Conservation (phyloP, 768 basidiomycete species). For the Trametes sanguinea region DNA sequence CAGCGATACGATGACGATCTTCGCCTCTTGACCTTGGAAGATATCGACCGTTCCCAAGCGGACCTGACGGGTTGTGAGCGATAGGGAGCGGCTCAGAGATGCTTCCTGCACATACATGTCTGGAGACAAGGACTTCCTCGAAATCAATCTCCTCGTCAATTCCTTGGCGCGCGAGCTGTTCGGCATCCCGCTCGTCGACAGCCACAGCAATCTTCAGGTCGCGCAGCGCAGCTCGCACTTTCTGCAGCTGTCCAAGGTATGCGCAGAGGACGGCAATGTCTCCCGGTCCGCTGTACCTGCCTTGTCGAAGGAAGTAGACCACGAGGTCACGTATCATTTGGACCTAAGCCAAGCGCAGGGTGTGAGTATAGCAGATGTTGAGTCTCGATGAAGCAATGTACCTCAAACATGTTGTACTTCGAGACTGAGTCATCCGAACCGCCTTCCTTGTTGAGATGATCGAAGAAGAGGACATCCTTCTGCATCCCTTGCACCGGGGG, state of each 20-base stretch:
- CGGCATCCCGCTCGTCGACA: conserved; percentile 70
- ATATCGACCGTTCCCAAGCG: conserved; percentile 75
- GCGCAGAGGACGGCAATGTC: conserved; percentile 58
- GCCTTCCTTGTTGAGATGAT: conserved; percentile 62
- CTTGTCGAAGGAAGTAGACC: conserved; percentile 52
- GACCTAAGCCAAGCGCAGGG: conserved; percentile 28
- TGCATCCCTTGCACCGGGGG: conserved; percentile 61
- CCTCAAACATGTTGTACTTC: conserved; percentile 72
- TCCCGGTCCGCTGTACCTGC: conserved; percentile 46
- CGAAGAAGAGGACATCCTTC: conserved; percentile 68
- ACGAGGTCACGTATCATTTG: conserved; percentile 56
- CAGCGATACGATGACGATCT: conserved; percentile 73
- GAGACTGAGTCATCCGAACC: conserved; percentile 65
- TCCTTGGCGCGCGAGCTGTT: conserved; percentile 56
- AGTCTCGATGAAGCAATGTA: conserved; percentile 22
- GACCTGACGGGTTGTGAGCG: conserved; percentile 42
- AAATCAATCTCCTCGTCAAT: conserved; percentile 35
- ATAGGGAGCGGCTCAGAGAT: too few species aligned
- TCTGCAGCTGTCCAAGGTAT: conserved; percentile 52
- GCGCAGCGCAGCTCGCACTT: conserved; percentile 44
- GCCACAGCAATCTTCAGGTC: conserved; percentile 54
- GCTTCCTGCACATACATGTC: conserved; percentile 42
- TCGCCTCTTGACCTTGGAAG: conserved; percentile 74
- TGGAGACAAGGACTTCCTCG: conserved; percentile 53
- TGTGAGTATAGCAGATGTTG: conserved; percentile 28